Evolutionary conservation across 352 stramenopile species (phyloP).

Genomic region (Achlya hypogyna): DNA sequence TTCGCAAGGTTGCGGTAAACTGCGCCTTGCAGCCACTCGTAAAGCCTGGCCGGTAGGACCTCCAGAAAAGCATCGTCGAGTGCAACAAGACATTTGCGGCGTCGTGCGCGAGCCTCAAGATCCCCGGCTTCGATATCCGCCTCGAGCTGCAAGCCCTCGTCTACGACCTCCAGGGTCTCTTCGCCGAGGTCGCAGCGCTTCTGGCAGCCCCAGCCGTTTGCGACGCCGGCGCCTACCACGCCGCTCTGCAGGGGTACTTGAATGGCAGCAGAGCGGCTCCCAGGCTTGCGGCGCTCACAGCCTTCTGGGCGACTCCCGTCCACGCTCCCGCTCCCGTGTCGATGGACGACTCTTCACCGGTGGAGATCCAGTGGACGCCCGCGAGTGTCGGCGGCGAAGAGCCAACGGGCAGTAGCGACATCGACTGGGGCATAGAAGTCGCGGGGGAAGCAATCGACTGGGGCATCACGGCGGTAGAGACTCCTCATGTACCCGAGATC

Average conservation of each 20-base stretch:
- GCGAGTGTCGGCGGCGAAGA: too few species aligned
- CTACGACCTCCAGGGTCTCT: slow-evolving; percentile 43
- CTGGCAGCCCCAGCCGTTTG: slow-evolving; percentile 37
- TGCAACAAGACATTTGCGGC: slow-evolving; percentile 59
- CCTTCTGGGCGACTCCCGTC: slow-evolving; percentile 39
- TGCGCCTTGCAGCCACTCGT: not conserved
- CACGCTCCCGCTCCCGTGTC: not conserved
- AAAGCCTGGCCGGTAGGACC: slow-evolving; percentile 37
- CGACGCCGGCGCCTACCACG: slow-evolving; percentile 47
- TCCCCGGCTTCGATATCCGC: slow-evolving; percentile 53
- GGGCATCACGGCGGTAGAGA: slow-evolving; percentile 52
- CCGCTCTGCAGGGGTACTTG: slow-evolving; percentile 54
- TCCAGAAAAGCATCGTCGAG: slow-evolving; percentile 58
- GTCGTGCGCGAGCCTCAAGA: slow-evolving; percentile 50
- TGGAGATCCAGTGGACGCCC: slow-evolving; percentile 42
- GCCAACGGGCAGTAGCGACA: slow-evolving; percentile 30
- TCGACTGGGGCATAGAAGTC: slow-evolving; percentile 56
- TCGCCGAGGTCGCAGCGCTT: slow-evolving; percentile 32
- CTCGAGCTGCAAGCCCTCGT: slow-evolving; percentile 53
- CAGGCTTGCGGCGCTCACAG: slow-evolving; percentile 42
- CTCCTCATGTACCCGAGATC: slow-evolving; percentile 7
- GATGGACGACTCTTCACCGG: slow-evolving; percentile 22
- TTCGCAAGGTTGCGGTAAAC: slow-evolving; percentile 58
- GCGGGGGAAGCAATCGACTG: slow-evolving; percentile 67
- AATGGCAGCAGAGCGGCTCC: slow-evolving; percentile 32